Conservation (phyloP, 2,329 filamentous ascomycete species). For the Anthostomella pinea region DNA sequence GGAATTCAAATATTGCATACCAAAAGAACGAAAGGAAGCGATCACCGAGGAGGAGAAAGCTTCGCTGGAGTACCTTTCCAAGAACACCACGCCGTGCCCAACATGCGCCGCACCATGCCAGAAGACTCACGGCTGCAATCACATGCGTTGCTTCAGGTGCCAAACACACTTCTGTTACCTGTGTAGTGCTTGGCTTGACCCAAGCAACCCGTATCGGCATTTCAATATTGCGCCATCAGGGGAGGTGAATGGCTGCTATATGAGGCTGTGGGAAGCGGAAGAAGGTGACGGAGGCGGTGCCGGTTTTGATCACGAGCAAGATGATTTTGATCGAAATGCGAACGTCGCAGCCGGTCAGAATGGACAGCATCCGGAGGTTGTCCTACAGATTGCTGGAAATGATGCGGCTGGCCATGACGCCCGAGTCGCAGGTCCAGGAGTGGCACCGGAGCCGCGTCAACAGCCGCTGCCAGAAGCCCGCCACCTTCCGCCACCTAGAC, state of each 20-base stretch:
- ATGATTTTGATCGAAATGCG: conserved; percentile 21
- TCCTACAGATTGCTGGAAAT: conserved; percentile 24
- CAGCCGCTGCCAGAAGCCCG: conserved; percentile 14
- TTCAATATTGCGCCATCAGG: conserved; percentile 67
- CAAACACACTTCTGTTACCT: conserved; percentile 93
- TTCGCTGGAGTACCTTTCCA: conserved; percentile 76
- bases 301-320: conserved; percentile 44
- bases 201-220: conserved; percentile 80
- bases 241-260: conserved; percentile 65
- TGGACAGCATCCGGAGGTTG: conserved; percentile 22
- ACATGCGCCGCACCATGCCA: conserved; percentile 82
- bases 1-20: conserved; percentile 68
- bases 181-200: conserved; percentile 81
- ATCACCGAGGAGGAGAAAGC: conserved; percentile 82
- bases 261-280: conserved; percentile 87
- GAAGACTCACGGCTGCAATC: conserved; percentile 93
- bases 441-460: conserved; percentile 6
- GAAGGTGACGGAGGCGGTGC: conserved; percentile 67
- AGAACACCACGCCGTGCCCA: conserved; percentile 84
- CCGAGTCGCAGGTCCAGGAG: conserved; percentile 25
- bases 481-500: conserved; percentile 22
- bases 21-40: conserved; percentile 64
- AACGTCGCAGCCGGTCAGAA: conserved; percentile 19
- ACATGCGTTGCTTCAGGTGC: conserved; percentile 93
- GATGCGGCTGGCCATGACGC: conserved; percentile 32